Base-by-base conservation (phyloP, 2,329 filamentous ascomycete genomes). In the Zymoseptoria ardabiliae region DNA sequence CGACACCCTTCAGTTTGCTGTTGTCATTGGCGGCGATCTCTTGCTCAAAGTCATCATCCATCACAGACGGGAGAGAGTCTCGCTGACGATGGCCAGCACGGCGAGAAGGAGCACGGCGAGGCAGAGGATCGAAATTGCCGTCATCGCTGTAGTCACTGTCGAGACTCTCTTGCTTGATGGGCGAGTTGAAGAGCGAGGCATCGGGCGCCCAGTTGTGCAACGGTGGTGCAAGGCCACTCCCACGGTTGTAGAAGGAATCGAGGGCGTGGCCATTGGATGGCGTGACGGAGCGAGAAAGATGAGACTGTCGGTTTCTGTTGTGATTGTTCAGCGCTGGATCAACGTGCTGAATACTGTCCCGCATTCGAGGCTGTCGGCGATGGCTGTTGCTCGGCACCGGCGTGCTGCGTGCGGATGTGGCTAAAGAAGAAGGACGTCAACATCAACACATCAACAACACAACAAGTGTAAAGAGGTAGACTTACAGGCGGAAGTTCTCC, bases 1-100 rank as follows among this genome's bases (percentile, higher is more conserved):
- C 77, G n/a, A 86, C 77, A 2, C 89, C 89, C 72, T 92, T 92
- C 56, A 91, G 79, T 68, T 78, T 82, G 60, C 72, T 77, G 54
- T 71, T 74, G 50, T 75, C 67, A 23, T 65, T 65, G 28, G 58
- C 62, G 6, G 58, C 20, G 6, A 64, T 65, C n/a, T 73, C 68
- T 13, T 61, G 57, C 1, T 71, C 70, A 63, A 71, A 64, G 68
- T 71, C 69, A 69, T 73, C 56, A 4, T 67, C 62, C 20, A 61
- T 49, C 9, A 61, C 55, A 11, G 65, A 64, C 28, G 41, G 25
- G 48, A 60, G 48, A 20, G 64, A 65, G 21, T 58, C 59, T 58
- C 58, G 61, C 25, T 55, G 50, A 49, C 52, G 50, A 50, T 60
- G 55, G 53, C 59, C 53, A 7, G 41, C 48, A 50, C 58, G 53